These are phyloP conservation scores for Lepidium campestre DNA, from an alignment of 441 rosid genomes.

Conservation along the genomic window DNA sequence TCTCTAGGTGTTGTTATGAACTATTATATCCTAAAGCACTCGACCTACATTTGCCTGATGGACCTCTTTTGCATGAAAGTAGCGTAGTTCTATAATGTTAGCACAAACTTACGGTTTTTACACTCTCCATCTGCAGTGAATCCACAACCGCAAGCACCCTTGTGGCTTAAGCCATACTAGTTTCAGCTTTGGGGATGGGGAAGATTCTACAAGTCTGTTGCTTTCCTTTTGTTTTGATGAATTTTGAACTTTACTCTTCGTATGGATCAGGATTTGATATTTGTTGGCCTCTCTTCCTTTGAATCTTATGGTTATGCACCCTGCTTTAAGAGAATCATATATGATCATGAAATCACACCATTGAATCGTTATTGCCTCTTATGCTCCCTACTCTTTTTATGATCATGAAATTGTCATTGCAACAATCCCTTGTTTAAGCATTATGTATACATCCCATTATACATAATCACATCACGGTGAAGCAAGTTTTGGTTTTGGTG, in stretches of 20 bases:
- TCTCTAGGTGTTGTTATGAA: not conserved
- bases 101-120: not conserved
- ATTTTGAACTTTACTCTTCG: not conserved
- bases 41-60: not conserved
- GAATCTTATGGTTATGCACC: not conserved
- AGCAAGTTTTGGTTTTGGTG: too few relatives aligned
- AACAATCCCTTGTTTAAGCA: not conserved
- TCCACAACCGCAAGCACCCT: slow-evolving; percentile 90
- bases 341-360: not conserved
- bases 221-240: slow-evolving; percentile 6
- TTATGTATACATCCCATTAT: too few relatives aligned
- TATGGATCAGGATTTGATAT: not conserved
- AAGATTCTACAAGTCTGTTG: slow-evolving; percentile 5
- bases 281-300: not conserved
- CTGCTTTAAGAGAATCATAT: not conserved
- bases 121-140: slow-evolving; percentile 42
- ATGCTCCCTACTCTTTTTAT: not conserved
- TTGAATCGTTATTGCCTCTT: not conserved
- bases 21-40: not conserved
- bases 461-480: too few relatives aligned
- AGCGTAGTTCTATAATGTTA: not conserved
- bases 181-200: not conserved
- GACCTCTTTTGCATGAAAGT: not conserved
- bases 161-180: slow-evolving; percentile 44
- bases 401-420: not conserved